These are phyloP conservation scores for Marasmius oreades DNA, from an alignment of 1,284 basidiomycete genomes.

Conservation along the genomic window DNA sequence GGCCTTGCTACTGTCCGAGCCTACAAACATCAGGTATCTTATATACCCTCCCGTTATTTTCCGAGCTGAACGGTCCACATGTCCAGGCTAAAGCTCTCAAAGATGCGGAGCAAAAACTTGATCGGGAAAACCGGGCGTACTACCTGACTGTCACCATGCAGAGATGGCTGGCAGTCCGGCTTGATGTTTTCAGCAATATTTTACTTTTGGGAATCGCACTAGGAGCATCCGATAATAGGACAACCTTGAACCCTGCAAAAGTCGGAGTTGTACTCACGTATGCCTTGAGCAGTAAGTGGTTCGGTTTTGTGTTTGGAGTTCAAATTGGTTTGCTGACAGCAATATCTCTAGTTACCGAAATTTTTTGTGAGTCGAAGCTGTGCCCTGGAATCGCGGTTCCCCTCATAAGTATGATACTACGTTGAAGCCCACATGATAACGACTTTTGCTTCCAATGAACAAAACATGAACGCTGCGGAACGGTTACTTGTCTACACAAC, in stretches of 20 bases:
- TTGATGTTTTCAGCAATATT: constrained; percentile 68
- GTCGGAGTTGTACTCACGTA: constrained; percentile 66
- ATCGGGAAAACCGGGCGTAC: constrained; percentile 77
- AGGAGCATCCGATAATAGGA: constrained; percentile 51
- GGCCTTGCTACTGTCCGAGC: constrained; percentile 31
- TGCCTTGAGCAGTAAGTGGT: constrained; percentile 49
- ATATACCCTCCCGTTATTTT: neutral
- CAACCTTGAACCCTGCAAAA: constrained; percentile 36
- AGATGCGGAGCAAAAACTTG: constrained; percentile 55
- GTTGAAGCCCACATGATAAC: constrained; percentile 50
- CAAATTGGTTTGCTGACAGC: neutral
- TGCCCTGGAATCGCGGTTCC: neutral
- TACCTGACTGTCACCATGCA: constrained; percentile 71
- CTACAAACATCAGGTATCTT: constrained; percentile 36
- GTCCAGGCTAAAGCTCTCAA: constrained; percentile 40
- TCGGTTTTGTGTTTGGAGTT: constrained; percentile 2
- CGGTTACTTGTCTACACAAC: constrained; percentile 60
- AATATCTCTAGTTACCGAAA: constrained; percentile 42
- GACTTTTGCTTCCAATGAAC: constrained; percentile 57
- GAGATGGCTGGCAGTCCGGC: constrained; percentile 54
- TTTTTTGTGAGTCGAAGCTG: constrained; percentile 43
- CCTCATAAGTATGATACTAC: neutral
- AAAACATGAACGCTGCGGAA: constrained; percentile 74
- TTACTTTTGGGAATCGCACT: constrained; percentile 72
- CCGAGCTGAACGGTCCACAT: neutral